Evolutionary conservation across 129 eudicot genomes (phyloP), one percentile per base, ranked within the genome.

Genomic region (Flaveria brownii): DNA sequence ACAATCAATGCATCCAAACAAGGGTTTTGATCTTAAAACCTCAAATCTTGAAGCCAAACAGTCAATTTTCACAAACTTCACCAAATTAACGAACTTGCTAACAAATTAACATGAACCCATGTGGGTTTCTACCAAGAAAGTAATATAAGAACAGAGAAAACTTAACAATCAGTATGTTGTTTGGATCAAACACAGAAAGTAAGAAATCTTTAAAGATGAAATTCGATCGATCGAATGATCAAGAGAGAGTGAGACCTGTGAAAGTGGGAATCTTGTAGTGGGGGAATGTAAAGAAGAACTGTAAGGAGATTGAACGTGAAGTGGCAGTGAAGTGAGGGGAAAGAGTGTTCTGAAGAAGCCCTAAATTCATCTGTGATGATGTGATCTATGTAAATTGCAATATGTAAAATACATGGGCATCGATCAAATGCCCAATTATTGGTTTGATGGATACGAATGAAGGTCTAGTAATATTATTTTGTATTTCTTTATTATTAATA

Each of bases 321-420:
- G 68, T 43, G 8, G 61, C 8, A 72, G 82, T 57, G 67, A 51
- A 78, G 25, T 67, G 85, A 63, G 78, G 80, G 30, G 68, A 76
- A 60, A 50, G 77, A 18, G 60, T 70, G 13, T 80, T 73, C 2
- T 55, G 80, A 17, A 57, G 56, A 59, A 77, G 66, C 82, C 85
- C 82, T 77, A 82, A 78, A 68, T 76, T 86, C 89, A 85, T 85
- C 42, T 72, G 72, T 36, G 41, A 4, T 47, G 64, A 71, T 71
- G 64, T 71, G 56, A 14, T 60, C 20, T 13, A 42, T 46, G 23
- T 13, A 33, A 59, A 61, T 41, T 9, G 9, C 8, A 33, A 46
- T 49, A 16, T 9, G 9, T 16, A 50, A 50, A 18, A 14, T 43
- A 22, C 16, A 55, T 23, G 45, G 55, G 67, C 64, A 73, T 52